These are phyloP conservation scores for Apiospora saccharicola DNA, from an alignment of 2,329 filamentous ascomycete genomes.

Conservation along the genomic window DNA sequence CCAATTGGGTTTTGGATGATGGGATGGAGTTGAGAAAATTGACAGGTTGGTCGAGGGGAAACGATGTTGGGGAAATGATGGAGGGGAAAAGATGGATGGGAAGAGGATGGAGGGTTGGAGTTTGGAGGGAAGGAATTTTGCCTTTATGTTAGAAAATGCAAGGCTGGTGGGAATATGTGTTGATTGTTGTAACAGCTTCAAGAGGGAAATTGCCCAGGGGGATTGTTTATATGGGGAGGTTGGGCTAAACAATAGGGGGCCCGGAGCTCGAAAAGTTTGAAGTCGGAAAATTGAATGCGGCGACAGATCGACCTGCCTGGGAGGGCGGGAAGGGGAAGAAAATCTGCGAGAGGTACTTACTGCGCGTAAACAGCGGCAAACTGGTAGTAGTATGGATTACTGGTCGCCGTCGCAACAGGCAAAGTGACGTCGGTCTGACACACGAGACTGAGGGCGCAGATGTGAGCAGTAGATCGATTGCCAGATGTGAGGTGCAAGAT, in stretches of 20 bases:
- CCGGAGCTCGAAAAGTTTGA: not conserved
- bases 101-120: not conserved
- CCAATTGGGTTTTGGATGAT: not conserved
- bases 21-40: not conserved
- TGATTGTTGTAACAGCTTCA: not conserved
- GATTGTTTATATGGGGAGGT: not conserved
- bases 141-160: not conserved
- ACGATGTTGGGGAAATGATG: not conserved
- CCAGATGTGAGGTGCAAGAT: no score
- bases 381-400: no score
- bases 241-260: not conserved
- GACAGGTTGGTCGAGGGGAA: not conserved
- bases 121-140: not conserved
- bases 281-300: not conserved
- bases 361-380: no score
- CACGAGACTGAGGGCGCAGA: no score
- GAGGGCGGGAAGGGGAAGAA: no score
- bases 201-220: not conserved
- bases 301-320: not conserved
- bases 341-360: no score
- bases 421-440: no score
- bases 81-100: not conserved
- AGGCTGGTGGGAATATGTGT: not conserved
- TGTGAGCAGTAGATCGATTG: no score
- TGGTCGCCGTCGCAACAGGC: no score